Evolutionary conservation across 192 early-diverging fungal genomes (phyloP).

Genomic region (Spizellomyces sp.): DNA sequence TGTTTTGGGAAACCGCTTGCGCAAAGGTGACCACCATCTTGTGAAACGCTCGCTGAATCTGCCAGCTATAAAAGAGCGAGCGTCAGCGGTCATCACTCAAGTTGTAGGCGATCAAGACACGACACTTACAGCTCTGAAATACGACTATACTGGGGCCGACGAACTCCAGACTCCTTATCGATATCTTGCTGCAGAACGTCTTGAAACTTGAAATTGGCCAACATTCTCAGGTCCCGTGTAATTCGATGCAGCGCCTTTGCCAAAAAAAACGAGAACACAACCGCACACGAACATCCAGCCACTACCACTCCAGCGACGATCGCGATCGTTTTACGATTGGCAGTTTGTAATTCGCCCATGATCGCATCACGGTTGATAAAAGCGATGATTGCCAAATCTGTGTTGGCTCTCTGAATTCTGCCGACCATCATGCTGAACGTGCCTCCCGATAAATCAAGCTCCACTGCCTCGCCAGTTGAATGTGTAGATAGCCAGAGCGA

Average conservation of each 20-base stretch:
- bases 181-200: constrained; percentile 24
- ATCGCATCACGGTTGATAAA: constrained; percentile 11
- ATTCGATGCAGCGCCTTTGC: constrained; percentile 13
- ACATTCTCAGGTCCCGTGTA: constrained; percentile 7
- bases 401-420: not conserved
- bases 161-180: constrained; percentile 19
- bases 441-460: not conserved
- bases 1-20: constrained; percentile 16
- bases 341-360: not conserved
- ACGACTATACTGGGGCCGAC: constrained; percentile 4
- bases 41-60: constrained; percentile 26
- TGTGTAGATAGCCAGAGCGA: not conserved
- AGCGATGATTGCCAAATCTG: constrained; percentile 5
- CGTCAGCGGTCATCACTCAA: not conserved
- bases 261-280: not conserved
- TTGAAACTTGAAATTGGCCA: constrained; percentile 26
- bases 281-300: not conserved
- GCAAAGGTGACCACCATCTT: constrained; percentile 28
- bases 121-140: constrained; percentile 6
- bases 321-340: constrained; percentile 9
- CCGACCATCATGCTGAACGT: not conserved
- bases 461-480: not conserved
- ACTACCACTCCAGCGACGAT: constrained; percentile 15
- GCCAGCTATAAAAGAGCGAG: not conserved
- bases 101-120: not conserved